These are phyloP conservation scores for Hypoxylon cercidicola DNA, from an alignment of 495 filamentous ascomycete species.

Conservation along the genomic window DNA sequence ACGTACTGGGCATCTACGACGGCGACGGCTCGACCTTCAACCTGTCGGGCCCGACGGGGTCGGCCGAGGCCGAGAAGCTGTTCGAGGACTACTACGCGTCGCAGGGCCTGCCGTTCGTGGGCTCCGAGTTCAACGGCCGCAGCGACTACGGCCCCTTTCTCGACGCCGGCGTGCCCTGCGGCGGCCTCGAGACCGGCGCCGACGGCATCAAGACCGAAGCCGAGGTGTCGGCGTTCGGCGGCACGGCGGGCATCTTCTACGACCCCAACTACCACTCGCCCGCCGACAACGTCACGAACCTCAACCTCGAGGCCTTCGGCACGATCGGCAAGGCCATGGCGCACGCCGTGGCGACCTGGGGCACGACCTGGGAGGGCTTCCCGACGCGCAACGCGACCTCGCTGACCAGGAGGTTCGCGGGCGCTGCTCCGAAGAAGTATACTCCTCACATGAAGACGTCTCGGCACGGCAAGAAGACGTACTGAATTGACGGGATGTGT, in stretches of 20 bases:
- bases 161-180: slow-evolving; percentile 68
- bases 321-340: slow-evolving; percentile 71
- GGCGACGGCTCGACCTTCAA: slow-evolving; percentile 73
- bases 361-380: slow-evolving; percentile 54
- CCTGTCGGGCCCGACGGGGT: slow-evolving; percentile 69
- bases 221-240: slow-evolving; percentile 68
- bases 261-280: slow-evolving; percentile 72
- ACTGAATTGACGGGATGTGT: too few species aligned
- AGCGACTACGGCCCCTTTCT: slow-evolving; percentile 78
- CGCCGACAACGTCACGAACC: slow-evolving; percentile 68
- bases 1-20: slow-evolving; percentile 73
- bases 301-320: slow-evolving; percentile 68
- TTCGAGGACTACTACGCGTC: slow-evolving; percentile 70
- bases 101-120: slow-evolving; percentile 53
- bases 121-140: slow-evolving; percentile 70
- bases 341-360: slow-evolving; percentile 71
- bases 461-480: slow-evolving; percentile 18
- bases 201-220: slow-evolving; percentile 71
- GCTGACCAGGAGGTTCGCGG: slow-evolving; percentile 11
- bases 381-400: slow-evolving; percentile 41
- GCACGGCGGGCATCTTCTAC: slow-evolving; percentile 65
- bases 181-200: slow-evolving; percentile 76
- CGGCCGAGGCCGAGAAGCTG: slow-evolving; percentile 68
- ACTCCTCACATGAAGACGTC: slow-evolving; percentile 18
- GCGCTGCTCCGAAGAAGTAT: slow-evolving; percentile 13